Base-by-base conservation (phyloP, 352 stramenopile genomes). In the Globisporangium takayamanum region DNA sequence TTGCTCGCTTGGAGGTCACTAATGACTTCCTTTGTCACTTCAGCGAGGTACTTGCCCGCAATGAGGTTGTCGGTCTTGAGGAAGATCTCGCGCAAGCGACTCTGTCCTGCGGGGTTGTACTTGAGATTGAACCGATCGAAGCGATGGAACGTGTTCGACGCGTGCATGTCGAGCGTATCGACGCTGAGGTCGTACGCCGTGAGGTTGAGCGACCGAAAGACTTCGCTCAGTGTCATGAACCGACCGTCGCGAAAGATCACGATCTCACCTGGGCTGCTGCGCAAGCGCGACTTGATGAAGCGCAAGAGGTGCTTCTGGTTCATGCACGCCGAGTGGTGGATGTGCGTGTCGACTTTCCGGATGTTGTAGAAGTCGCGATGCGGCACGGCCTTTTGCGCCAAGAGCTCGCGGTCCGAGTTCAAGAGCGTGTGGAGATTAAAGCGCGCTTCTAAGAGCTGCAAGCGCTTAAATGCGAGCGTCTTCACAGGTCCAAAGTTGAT, bases 91-190 rank as follows among this genome's bases (percentile, higher is more conserved):
- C 97, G 74, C 73, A 99, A 86, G 15, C 88, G 80, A 74, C 76
- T 94, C 72, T 99, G 89, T 45, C 73, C 95, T 64, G 94, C 73
- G 25, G 97, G 97, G 74, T 98, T 99, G 77, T 99, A 99, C 79
- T 99, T 99, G 46, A 97, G 76, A 73, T 99, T 99, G 70, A 99
- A 99, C 41, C 98, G 96, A 69, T 99, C 97, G 75, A 99, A 99
- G 61, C 96, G 85, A 66, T 99, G 96, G 78, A 99, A 99, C 48
- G 94, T 98, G 71, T 99, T 98, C 80, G 98, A 97, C n/a, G 97
- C 97, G 66, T 99, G 87, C 76, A 99, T 99, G 76, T 99, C 95
- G 42, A 99, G 90, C 44, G 96, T 99, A 71, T 99, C 97, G 56
- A 99, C 98, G 50, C 92, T 99, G 51, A 99, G 75, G 68, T 99